A percentile compares a stretch with the other conserved stretches of the same genome.
Conservation (phyloP, 768 basidiomycete species). For the Pleurotus ostreatus region DNA sequence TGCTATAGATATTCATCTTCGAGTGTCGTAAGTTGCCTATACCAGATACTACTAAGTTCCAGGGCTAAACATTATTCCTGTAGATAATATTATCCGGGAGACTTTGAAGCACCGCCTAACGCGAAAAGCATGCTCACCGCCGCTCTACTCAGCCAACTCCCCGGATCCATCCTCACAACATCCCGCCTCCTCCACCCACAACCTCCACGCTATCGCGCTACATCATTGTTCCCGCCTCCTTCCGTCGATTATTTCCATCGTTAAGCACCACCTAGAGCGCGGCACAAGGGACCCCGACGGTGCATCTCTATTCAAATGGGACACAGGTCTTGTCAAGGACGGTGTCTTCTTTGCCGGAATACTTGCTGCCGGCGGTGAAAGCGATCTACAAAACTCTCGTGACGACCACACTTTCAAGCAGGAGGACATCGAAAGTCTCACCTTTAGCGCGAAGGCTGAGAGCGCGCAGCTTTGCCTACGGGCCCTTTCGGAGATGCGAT, state of each 20-base stretch:
- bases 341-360: constrained; percentile 88
- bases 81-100: constrained; percentile 85
- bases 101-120: constrained; percentile 60
- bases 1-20: constrained; percentile 76
- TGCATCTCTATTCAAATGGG: constrained; percentile 71
- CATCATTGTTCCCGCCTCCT: constrained; percentile 48
- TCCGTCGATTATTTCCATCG: constrained; percentile 45
- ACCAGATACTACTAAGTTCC: not conserved
- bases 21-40: constrained; percentile 67
- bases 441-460: constrained; percentile 34
- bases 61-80: not conserved
- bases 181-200: constrained; percentile 38
- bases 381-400: constrained; percentile 28
- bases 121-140: constrained; percentile 21
- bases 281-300: constrained; percentile 25
- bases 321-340: constrained; percentile 81
- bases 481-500: constrained; percentile 79
- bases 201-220: constrained; percentile 44
- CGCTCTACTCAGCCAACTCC: constrained; percentile 39
- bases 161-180: constrained; percentile 44
- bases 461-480: constrained; percentile 56
- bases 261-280: constrained; percentile 44
- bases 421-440: constrained; percentile 23
- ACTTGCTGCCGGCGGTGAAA: constrained; percentile 63
- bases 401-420: constrained; percentile 32